Evolutionary conservation across 495 filamentous ascomycete genomes (phyloP).

Genomic region (Neurospora terricola): DNA sequence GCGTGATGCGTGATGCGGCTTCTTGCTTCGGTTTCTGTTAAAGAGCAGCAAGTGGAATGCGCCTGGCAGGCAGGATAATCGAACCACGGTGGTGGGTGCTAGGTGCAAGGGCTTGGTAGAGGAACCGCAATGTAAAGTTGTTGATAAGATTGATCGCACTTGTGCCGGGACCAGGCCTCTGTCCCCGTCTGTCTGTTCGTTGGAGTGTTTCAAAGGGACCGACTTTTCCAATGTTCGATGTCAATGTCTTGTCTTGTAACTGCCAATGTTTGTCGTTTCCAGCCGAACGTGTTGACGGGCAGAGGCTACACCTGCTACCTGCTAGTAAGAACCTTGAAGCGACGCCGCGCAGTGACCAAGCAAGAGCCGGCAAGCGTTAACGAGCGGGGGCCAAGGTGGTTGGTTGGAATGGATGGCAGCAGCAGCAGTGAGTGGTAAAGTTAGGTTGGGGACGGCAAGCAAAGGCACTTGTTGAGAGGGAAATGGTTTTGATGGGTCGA

Average conservation of each 20-base stretch:
- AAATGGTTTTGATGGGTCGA: conserved; percentile 18
- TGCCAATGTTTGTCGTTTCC: not conserved
- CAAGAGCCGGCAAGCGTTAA: not conserved
- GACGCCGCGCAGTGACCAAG: not conserved
- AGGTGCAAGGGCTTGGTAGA: not conserved
- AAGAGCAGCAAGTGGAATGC: not conserved
- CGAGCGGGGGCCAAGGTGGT: not conserved
- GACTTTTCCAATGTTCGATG: not conserved
- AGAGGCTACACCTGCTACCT: not conserved
- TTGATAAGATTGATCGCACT: not conserved
- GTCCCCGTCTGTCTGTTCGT: not conserved
- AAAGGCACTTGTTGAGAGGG: not conserved
- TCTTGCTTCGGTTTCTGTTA: not conserved
- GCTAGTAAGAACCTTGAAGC: not conserved
- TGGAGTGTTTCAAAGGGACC: not conserved
- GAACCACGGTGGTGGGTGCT: not conserved
- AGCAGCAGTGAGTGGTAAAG: not conserved
- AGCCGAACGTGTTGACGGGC: not conserved
- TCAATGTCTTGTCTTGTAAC: not conserved
- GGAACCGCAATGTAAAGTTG: not conserved
- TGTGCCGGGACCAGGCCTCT: not conserved
- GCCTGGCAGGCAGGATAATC: not conserved
- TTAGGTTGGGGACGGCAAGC: not conserved
- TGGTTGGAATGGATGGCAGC: not conserved
- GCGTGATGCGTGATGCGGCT: not conserved